Conservation (phyloP, 2,329 filamentous ascomycete species). For the Raffaelea albimanens region DNA sequence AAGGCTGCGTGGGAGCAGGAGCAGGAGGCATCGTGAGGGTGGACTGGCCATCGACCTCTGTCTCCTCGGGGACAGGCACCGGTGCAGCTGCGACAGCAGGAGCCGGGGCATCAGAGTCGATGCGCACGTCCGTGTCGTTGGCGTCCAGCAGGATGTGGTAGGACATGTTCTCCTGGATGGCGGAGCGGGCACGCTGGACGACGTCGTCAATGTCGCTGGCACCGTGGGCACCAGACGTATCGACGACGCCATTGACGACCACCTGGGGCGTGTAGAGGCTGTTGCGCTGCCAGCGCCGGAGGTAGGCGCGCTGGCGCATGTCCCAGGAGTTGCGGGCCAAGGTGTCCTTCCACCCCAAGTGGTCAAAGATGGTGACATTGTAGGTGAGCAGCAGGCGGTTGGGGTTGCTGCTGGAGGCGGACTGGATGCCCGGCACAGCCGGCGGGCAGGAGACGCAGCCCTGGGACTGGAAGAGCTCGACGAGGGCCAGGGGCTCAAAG, state of each 20-base stretch:
- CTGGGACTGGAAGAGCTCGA: conserved; percentile 26
- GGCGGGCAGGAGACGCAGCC: conserved; percentile 23
- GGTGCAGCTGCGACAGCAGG: neutral
- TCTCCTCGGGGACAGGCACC: too few species aligned
- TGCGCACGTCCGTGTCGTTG: conserved; percentile 16
- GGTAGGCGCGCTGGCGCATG: conserved; percentile 23
- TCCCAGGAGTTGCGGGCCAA: conserved; percentile 20
- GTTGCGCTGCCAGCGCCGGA: conserved; percentile 20
- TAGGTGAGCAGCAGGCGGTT: conserved; percentile 24
- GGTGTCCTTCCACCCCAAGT: conserved; percentile 24
- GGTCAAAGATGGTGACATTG: conserved; percentile 25
- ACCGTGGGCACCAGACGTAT: conserved; percentile 16
- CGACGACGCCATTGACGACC: conserved; percentile 19
- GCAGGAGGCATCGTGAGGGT: neutral
- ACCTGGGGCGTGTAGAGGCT: conserved; percentile 23
- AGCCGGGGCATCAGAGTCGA: conserved; percentile 11
- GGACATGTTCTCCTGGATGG: neutral
- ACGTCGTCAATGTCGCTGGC: conserved; percentile 15
- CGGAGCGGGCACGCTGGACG: conserved; percentile 9
- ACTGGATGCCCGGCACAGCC: conserved; percentile 21
- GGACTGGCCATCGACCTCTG: neutral
- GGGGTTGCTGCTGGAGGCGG: conserved; percentile 16
- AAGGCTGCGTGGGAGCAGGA: neutral
- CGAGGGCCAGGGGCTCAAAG: conserved; percentile 21
- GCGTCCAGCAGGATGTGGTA: conserved; percentile 19